Evolutionary conservation across 2,329 filamentous ascomycete genomes (phyloP).

Genomic region (Didymella glomerata): DNA sequence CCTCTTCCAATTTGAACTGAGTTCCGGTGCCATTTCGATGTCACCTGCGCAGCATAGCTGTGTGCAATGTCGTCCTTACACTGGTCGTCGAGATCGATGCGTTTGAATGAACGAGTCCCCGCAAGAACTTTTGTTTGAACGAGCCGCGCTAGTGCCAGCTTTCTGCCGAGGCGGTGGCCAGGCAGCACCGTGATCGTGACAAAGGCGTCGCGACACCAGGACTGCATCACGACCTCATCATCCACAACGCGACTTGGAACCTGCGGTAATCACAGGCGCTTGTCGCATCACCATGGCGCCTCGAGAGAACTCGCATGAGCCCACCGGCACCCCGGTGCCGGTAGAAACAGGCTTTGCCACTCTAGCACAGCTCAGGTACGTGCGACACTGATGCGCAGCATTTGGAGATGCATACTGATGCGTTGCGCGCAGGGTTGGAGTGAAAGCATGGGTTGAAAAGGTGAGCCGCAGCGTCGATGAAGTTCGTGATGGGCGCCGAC

Average conservation of each 20-base stretch:
- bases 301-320: constrained; percentile 63
- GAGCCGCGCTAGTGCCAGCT: constrained; percentile 12
- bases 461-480: constrained; percentile 56
- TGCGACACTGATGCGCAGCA: constrained; percentile 42
- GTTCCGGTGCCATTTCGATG: constrained; percentile 47
- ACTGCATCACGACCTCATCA: constrained; percentile 44
- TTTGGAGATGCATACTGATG: constrained; percentile 41
- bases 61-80: constrained; percentile 23
- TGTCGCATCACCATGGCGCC: constrained; percentile 59
- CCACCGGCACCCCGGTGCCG: constrained; percentile 64
- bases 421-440: constrained; percentile 64
- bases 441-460: constrained; percentile 74
- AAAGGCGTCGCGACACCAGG: constrained; percentile 30
- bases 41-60: constrained; percentile 44
- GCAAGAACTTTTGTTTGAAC: constrained; percentile 22
- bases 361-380: constrained; percentile 80
- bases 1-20: constrained; percentile 77
- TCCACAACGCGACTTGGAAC: constrained; percentile 38
- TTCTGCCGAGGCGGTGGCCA: constrained; percentile 29
- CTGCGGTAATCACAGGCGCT: constrained; percentile 21
- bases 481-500: constrained; percentile 16
- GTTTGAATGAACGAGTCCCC: constrained; percentile 23
- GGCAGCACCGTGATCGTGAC: constrained; percentile 41
- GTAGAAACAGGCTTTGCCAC: constrained; percentile 84
- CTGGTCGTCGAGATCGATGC: constrained; percentile 24